phyloP scores from a whole-genome alignment of 495 filamentous ascomycete genomes.

The Stereocaulon alpinum region DNA sequence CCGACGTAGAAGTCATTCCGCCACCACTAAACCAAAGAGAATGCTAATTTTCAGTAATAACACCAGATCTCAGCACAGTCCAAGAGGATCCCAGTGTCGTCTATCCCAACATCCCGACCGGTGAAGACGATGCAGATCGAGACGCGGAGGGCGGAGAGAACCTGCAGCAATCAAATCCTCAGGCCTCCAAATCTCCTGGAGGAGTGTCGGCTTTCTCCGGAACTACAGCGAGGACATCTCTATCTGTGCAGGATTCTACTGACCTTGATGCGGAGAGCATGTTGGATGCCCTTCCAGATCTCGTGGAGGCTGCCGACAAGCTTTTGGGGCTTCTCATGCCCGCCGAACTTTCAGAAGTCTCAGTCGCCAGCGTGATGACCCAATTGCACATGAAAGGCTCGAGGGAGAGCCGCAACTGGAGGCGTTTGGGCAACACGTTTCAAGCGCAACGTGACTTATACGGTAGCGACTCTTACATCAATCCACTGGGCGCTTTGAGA shows the following conservation, averaged over 20 bases:
- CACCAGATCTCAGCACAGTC: slow-evolving; percentile 29
- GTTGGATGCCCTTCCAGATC: slow-evolving; percentile 26
- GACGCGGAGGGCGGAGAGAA: slow-evolving; percentile 4
- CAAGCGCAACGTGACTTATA: slow-evolving; percentile 22
- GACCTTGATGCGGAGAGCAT: slow-evolving; percentile 26
- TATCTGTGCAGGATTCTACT: slow-evolving; percentile 27
- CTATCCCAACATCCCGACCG: slow-evolving; percentile 13
- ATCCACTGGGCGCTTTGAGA: slow-evolving; percentile 18
- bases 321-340: slow-evolving; percentile 29
- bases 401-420: slow-evolving; percentile 22
- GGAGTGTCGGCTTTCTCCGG: slow-evolving; percentile 32
- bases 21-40: neutral
- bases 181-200: slow-evolving; percentile 24
- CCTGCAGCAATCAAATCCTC: neutral
- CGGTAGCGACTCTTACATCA: slow-evolving; percentile 26
- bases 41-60: neutral
- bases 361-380: slow-evolving; percentile 19
- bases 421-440: slow-evolving; percentile 20
- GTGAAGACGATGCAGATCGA: neutral
- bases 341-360: slow-evolving; percentile 15
- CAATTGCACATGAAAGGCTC: slow-evolving; percentile 28
- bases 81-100: slow-evolving; percentile 24
- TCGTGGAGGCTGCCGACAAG: slow-evolving; percentile 22
- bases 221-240: slow-evolving; percentile 32
- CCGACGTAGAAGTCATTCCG: no score